Evolutionary conservation across 768 basidiomycete species (phyloP), one percentile per base, ranked within the genome.

Genomic region (Leucocoprinus birnbaumii): DNA sequence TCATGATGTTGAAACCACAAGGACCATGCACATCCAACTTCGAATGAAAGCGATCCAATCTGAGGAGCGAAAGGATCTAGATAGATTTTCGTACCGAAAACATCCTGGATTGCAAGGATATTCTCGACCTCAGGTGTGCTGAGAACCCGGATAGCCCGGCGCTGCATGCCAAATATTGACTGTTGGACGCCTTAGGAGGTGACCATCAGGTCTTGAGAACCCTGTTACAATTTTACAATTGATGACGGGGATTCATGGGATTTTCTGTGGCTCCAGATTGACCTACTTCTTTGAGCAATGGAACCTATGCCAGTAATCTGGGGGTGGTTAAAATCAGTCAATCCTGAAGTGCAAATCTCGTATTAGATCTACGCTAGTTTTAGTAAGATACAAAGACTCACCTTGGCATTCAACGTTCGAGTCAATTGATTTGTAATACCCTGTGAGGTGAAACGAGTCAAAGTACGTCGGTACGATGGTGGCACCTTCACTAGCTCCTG

Each of bases 221-320:
- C 31, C 25, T 51, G 40, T n/a, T 41, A 38, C 38, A 18, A 5
- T 35, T 25, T 22, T 43, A 40, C 18, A 26, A n/a, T 22, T 40
- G 35, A 38, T 41, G 22, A 40, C 24, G 41, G 22, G 45, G 46
- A 48, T 48, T 34, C 46, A 42, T 31, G 38, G 38, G 53, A 55
- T 55, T 34, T 19, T 46, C 10, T 40, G 21, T 40, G 18, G 24
- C 25, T 19, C n/a, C n/a, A 6, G 37, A 42, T 31, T 14, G 21
- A 13, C 26, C 26, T 44, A 11, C 16, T 16, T 5, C 18, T 31
- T 43, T 26, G 18, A 34, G 40, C 22, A 19, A 18, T 44, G 42
- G 11, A 52, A 31, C 18, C 26, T 16, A 26, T 16, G 10, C 21
- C 5, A 26, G 14, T 35, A 19, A 14, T 37, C 0, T 10, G 25